phyloP scores from a whole-genome alignment of 1,284 basidiomycete genomes.

The Pterulicium gracile region DNA sequence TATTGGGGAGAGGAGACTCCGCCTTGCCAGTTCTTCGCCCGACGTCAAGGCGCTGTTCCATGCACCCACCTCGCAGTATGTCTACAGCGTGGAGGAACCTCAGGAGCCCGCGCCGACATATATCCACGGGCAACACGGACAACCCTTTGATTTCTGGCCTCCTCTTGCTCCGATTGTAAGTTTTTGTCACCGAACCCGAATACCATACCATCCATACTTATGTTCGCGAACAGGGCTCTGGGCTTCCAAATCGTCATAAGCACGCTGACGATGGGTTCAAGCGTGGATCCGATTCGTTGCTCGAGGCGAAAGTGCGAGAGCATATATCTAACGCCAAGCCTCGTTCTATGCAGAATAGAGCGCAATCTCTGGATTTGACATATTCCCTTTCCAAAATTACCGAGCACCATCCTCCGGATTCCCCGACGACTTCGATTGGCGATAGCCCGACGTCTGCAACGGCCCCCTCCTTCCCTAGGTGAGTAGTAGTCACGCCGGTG shows the following conservation, averaged over 20 bases:
- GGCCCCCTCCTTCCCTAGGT: constrained; percentile 73
- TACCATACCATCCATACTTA: constrained; percentile 8
- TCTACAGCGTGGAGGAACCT: constrained; percentile 65
- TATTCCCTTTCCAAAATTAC: constrained; percentile 68
- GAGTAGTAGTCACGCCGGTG: too few relatives aligned
- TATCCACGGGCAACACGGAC: too few relatives aligned
- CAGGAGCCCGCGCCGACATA: constrained; percentile 46
- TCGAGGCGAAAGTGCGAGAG: constrained; percentile 81
- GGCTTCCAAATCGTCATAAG: constrained; percentile 50
- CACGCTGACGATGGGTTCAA: constrained; percentile 68
- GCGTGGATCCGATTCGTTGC: constrained; percentile 76
- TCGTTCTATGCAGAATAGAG: constrained; percentile 66
- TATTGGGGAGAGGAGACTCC: constrained; percentile 65
- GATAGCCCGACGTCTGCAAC: constrained; percentile 65
- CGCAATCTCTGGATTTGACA: constrained; percentile 72
- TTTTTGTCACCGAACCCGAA: too few relatives aligned
- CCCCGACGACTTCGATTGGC: constrained; percentile 64
- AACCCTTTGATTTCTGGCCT: constrained; percentile 58
- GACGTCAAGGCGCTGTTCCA: constrained; percentile 96
- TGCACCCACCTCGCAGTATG: constrained; percentile 53
- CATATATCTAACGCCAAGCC: constrained; percentile 50
- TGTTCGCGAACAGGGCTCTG: constrained; percentile 39
- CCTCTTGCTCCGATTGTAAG: constrained; percentile 69
- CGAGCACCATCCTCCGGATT: constrained; percentile 61
- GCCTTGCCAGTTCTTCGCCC: constrained; percentile 80